Conservation (phyloP, 2,329 filamentous ascomycete genomes). For the Ilyonectria mors-panacis region DNA sequence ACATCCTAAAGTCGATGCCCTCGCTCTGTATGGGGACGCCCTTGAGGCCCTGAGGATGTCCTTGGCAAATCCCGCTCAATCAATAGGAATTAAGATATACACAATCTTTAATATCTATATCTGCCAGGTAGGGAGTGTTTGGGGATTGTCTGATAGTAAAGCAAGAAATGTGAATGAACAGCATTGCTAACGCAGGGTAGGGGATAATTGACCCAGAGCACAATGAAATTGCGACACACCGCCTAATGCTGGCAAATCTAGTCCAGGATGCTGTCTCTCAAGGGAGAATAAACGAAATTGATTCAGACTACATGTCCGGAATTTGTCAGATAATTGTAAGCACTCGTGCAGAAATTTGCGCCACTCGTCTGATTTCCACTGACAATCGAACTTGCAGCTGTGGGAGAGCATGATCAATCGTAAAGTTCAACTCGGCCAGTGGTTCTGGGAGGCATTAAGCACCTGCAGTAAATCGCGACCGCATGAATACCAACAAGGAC, state of each 20-base stretch:
- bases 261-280: slow-evolving; percentile 35
- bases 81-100: slow-evolving; percentile 34
- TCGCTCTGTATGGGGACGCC: slow-evolving; percentile 36
- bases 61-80: slow-evolving; percentile 20
- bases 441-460: slow-evolving; percentile 41
- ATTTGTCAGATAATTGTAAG: slow-evolving; percentile 41
- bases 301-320: slow-evolving; percentile 31
- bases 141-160: not conserved
- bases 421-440: slow-evolving; percentile 32
- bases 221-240: slow-evolving; percentile 14
- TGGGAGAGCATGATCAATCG: slow-evolving; percentile 40
- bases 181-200: slow-evolving; percentile 16
- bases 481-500: slow-evolving; percentile 29
- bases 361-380: too few relatives aligned
- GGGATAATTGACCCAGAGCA: slow-evolving; percentile 38
- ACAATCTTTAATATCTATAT: slow-evolving; percentile 35
- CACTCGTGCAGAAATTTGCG: too few relatives aligned
- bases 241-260: slow-evolving; percentile 33
- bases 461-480: slow-evolving; percentile 28
- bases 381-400: slow-evolving; percentile 18
- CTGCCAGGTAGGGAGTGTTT: slow-evolving; percentile 36
- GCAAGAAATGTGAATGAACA: too few relatives aligned
- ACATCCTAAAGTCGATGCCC: slow-evolving; percentile 28
- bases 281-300: slow-evolving; percentile 26
- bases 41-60: slow-evolving; percentile 23